These are phyloP conservation scores for Aspergillus baeticus DNA, from an alignment of 495 filamentous ascomycete genomes.

Conservation along the genomic window DNA sequence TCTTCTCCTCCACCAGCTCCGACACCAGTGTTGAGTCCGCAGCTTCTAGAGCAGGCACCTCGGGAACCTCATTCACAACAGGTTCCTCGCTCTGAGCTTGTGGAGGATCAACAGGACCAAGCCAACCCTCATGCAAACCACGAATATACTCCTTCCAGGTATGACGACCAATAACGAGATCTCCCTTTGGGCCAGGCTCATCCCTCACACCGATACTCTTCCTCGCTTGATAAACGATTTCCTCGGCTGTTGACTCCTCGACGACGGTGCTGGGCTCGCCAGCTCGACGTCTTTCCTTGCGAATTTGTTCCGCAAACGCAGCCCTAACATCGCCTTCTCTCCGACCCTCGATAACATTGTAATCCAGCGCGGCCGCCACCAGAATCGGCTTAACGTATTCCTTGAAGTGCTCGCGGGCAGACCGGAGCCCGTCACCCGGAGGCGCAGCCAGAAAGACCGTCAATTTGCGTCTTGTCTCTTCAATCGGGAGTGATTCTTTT, in stretches of 20 bases:
- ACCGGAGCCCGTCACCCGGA: constrained; percentile 77
- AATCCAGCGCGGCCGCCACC: constrained; percentile 86
- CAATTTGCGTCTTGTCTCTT: constrained; percentile 76
- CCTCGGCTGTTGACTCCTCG: constrained; percentile 44
- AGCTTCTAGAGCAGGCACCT: constrained; percentile 24
- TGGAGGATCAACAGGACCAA: constrained; percentile 74
- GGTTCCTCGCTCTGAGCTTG: constrained; percentile 18
- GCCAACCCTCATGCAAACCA: constrained; percentile 93
- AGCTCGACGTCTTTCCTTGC: constrained; percentile 58
- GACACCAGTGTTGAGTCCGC: constrained; percentile 18
- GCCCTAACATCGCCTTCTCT: constrained; percentile 85
- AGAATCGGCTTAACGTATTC: constrained; percentile 95
- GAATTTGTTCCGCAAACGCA: constrained; percentile 76
- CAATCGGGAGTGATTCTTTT: constrained; percentile 66
- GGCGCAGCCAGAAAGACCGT: constrained; percentile 85
- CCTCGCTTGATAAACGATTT: constrained; percentile 55
- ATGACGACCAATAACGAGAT: constrained; percentile 86
- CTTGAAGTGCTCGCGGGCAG: constrained; percentile 87
- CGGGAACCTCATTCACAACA: constrained; percentile 20
- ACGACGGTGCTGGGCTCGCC: constrained; percentile 49
- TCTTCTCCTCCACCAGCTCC: constrained; percentile 32
- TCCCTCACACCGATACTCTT: constrained; percentile 61
- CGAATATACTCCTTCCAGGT: constrained; percentile 98
- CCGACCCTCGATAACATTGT: constrained; percentile 89
- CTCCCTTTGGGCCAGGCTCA: constrained; percentile 71